Evolutionary conservation across 768 basidiomycete species (phyloP).

Genomic region (Leccinum fibrillosum): DNA sequence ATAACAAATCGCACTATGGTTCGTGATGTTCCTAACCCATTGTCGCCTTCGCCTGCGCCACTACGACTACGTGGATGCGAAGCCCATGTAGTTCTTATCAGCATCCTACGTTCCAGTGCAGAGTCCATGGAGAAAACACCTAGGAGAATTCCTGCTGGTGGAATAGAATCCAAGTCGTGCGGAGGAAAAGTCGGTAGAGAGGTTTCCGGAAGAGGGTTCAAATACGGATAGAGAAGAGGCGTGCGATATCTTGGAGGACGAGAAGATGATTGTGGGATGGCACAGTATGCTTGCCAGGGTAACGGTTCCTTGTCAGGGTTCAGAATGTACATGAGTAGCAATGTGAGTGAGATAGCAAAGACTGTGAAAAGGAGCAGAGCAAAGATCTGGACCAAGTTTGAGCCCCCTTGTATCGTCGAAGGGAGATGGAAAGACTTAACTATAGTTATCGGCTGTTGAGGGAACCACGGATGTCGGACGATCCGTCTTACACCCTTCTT

Average conservation of each 20-base stretch:
- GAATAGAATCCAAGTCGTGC: constrained; percentile 61
- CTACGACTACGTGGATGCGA: constrained; percentile 73
- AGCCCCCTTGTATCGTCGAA: constrained; percentile 12
- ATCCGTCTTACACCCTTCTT: constrained; percentile 55
- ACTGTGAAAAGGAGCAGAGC: constrained; percentile 72
- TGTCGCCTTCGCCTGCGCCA: constrained; percentile 68
- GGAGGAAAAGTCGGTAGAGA: constrained; percentile 62
- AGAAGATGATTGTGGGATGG: constrained; percentile 53
- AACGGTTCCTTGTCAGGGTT: constrained; percentile 95
- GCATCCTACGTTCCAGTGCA: constrained; percentile 77
- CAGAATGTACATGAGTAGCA: constrained; percentile 86
- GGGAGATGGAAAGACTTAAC: constrained; percentile 41
- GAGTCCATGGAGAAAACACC: constrained; percentile 91
- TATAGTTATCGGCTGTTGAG: constrained; percentile 77
- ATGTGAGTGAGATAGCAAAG: constrained; percentile 80
- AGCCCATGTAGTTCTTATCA: constrained; percentile 89
- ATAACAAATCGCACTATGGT: constrained; percentile 88
- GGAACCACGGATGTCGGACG: constrained; percentile 72
- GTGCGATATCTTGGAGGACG: constrained; percentile 42
- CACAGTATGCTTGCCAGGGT: constrained; percentile 93
- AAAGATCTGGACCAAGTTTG: constrained; percentile 48
- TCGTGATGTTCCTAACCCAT: constrained; percentile 71
- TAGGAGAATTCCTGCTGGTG: constrained; percentile 83
- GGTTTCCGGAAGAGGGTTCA: constrained; percentile 29
- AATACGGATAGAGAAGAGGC: constrained; percentile 38